These are phyloP conservation scores for Yamadazyma songkhlaensis DNA, from an alignment of 1,139 yeast genomes.

Conservation along the genomic window DNA sequence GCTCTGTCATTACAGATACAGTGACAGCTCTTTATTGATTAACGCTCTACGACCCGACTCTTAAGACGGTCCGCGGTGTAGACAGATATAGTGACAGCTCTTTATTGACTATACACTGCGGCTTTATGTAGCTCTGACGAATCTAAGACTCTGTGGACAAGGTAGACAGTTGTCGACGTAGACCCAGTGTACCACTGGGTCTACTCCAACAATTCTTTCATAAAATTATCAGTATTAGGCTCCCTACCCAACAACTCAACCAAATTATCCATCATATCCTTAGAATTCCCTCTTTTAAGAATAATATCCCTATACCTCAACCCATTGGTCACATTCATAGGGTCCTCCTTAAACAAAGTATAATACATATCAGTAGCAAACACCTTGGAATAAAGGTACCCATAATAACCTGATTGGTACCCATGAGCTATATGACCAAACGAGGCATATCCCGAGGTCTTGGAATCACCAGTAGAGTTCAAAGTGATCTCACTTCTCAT, in stretches of 20 bases:
- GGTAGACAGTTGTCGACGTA: too few relatives aligned
- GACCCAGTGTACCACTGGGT: too few relatives aligned
- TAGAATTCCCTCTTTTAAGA: constrained; percentile 69
- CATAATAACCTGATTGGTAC: constrained; percentile 83
- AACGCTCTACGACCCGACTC: not conserved
- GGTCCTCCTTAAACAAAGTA: constrained; percentile 65
- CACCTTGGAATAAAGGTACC: constrained; percentile 81
- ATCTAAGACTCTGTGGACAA: too few relatives aligned
- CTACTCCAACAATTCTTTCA: constrained; percentile 53
- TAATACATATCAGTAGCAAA: constrained; percentile 83
- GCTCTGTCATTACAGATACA: too few relatives aligned
- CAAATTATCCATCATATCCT: constrained; percentile 64
- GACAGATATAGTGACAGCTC: too few relatives aligned
- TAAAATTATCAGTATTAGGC: constrained; percentile 70
- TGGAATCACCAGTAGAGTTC: constrained; percentile 51
- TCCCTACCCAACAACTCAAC: constrained; percentile 70
- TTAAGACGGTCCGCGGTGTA: too few relatives aligned
- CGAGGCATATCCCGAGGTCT: constrained; percentile 67
- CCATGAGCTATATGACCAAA: constrained; percentile 86
- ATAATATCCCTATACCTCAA: constrained; percentile 66
- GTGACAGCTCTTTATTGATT: not conserved
- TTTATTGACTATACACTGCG: too few relatives aligned
- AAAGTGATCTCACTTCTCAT: constrained; percentile 58
- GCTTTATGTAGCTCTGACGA: too few relatives aligned
- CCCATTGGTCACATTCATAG: constrained; percentile 63